Evolutionary conservation across 73 alveolate genomes (phyloP).

Genomic region (Blepharisma japonicum): DNA sequence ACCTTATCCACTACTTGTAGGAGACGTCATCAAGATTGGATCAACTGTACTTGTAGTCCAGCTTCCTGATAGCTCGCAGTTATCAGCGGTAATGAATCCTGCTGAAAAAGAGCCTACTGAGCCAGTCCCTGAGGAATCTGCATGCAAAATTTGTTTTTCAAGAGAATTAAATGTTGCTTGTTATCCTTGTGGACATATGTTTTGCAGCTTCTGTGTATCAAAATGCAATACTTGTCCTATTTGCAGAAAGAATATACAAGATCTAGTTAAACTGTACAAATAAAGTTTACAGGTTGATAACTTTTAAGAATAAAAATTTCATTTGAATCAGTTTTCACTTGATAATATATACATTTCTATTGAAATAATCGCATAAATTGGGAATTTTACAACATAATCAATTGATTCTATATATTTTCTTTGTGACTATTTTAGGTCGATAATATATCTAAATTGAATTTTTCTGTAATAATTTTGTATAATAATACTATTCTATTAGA

Average conservation of each 20-base stretch:
- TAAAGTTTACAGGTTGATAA: neutral
- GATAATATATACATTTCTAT: too few relatives aligned
- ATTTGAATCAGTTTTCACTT: too few relatives aligned
- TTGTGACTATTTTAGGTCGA: too few relatives aligned
- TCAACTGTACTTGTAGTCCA: slow-evolving; percentile 29
- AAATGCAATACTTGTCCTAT: slow-evolving; percentile 6
- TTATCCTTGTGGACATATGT: slow-evolving; percentile 31
- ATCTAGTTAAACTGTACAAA: slow-evolving; percentile 25
- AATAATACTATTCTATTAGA: too few relatives aligned
- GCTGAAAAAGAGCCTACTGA: neutral
- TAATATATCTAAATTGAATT: too few relatives aligned
- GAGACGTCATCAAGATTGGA: slow-evolving; percentile 19
- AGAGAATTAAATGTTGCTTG: neutral
- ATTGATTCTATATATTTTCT: too few relatives aligned
- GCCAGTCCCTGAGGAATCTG: slow-evolving; percentile 7
- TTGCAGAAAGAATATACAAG: slow-evolving; percentile 7
- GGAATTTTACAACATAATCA: too few relatives aligned
- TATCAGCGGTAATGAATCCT: neutral
- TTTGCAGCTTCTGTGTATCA: neutral
- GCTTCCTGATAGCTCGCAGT: neutral
- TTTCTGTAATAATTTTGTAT: too few relatives aligned
- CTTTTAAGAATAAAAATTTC: neutral
- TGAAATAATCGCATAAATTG: too few relatives aligned
- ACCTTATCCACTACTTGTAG: neutral
- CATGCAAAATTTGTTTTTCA: slow-evolving; percentile 30